Percentiles rank a stretch among this genome's conserved stretches.
Evolutionary conservation across 2,329 filamentous ascomycete genomes (phyloP).

Genomic region (Colletotrichum gigasporum): DNA sequence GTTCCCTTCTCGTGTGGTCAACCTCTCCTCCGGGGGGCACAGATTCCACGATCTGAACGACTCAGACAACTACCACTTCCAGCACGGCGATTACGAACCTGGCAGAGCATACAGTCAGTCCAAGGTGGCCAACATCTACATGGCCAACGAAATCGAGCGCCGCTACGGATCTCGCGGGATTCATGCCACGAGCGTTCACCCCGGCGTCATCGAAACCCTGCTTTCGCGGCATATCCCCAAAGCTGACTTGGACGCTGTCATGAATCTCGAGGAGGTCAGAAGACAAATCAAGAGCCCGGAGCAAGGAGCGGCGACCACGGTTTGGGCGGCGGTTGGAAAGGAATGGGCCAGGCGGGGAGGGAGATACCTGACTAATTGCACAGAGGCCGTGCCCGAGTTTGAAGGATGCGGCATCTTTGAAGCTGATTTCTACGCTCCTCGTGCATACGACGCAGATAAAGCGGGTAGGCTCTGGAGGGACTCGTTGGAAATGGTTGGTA

Average conservation of each 20-base stretch:
- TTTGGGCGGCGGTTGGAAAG: constrained; percentile 52
- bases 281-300: constrained; percentile 34
- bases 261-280: neutral
- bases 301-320: constrained; percentile 59
- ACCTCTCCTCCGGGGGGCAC: constrained; percentile 54
- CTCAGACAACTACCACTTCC: constrained; percentile 42
- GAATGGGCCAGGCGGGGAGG: constrained; percentile 56
- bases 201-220: constrained; percentile 15
- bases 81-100: constrained; percentile 40
- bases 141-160: constrained; percentile 60
- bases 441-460: neutral
- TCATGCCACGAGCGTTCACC: constrained; percentile 42
- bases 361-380: constrained; percentile 53
- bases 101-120: constrained; percentile 54
- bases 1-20: constrained; percentile 57
- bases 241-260: neutral
- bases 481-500: neutral
- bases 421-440: neutral
- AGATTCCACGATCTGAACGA: constrained; percentile 39
- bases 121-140: constrained; percentile 62
- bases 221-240: neutral
- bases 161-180: constrained; percentile 31
- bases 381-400: constrained; percentile 15
- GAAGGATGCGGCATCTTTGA: neutral
- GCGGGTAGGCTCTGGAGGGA: neutral